Conservation (phyloP, 106 monocot species). For the Allium sativum region DNA sequence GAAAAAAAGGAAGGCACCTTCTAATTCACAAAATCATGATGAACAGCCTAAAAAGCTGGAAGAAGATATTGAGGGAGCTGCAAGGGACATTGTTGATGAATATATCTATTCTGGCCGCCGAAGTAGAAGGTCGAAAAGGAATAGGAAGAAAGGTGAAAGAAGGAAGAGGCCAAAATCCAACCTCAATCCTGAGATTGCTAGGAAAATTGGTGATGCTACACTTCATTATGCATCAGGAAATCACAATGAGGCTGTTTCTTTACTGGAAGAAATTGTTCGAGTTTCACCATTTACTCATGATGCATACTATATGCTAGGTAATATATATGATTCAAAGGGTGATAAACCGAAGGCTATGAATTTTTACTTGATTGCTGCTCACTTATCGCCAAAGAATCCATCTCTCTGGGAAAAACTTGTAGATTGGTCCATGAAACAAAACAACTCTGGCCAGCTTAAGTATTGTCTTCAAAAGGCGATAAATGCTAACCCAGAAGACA, state of each 20-base stretch:
- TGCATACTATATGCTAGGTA: constrained; percentile 69
- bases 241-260: constrained; percentile 62
- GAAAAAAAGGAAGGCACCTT: constrained; percentile 60
- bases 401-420: constrained; percentile 88
- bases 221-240: constrained; percentile 64
- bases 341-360: constrained; percentile 67
- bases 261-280: constrained; percentile 64
- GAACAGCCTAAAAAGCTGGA: constrained; percentile 33
- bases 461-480: constrained; percentile 92
- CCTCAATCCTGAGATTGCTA: constrained; percentile 56
- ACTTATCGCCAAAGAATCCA: constrained; percentile 75
- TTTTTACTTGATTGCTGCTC: constrained; percentile 87
- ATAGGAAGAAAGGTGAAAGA: constrained; percentile 76
- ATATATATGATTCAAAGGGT: constrained; percentile 55
- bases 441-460: constrained; percentile 55
- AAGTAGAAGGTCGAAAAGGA: constrained; percentile 30
- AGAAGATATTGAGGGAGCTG: constrained; percentile 47
- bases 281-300: constrained; percentile 79
- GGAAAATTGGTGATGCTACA: constrained; percentile 83
- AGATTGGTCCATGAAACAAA: constrained; percentile 77
- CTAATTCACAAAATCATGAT: constrained; percentile 9
- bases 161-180: constrained; percentile 57
- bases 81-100: constrained; percentile 78
- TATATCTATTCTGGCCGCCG: constrained; percentile 58
- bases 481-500: constrained; percentile 78